Evolutionary conservation across 2,329 filamentous ascomycete species (phyloP), one percentile per base, ranked within the genome.

Genomic region (Mollisiaceae sp.): DNA sequence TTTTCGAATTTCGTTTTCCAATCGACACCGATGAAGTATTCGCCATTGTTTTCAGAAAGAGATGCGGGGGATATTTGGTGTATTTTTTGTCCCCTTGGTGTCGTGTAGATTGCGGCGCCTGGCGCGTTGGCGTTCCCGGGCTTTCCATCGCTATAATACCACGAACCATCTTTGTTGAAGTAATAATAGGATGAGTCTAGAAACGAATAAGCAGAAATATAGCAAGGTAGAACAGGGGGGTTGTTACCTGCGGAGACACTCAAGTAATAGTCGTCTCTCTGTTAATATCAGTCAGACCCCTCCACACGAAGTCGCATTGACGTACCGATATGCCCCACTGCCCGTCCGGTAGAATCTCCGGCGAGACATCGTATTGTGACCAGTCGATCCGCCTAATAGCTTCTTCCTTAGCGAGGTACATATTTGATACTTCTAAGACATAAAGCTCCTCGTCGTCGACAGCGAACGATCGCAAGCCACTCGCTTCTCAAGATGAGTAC

Each of bases 141-240:
- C 12, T 76, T 75, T 54, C 88, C 87, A 70, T 82, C 77, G 77
- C 90, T 89, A 82, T 91, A 79, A 79, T 92, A 92, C 45, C 85
- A 89, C 74, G 86, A 90, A 15, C 88, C 87, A 68, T 90, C 84
- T 55, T 87, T 78, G 79, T 91, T 92, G 75, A 83, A 85, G 79
- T 91, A 92, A 80, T 92, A 91, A 81, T 92, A 92, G 1, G 87
- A 90, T 41, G 88, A 87, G 70, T 91, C 74, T 24, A 83, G 86
- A 36, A 60, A 32, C 32, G 1, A 12, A 4, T 12, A 65, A 6
- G 63, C n/a, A 55, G 18, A 50, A 18, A 9, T 4, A 2, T 50
- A 22, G 45, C 8, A 11, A n/a, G 45, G 22, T 11, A 27, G 45
- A 24, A 20, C 20, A 11, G 8, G n/a, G 45, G n/a, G 4, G 8